Percentiles rank a stretch among this genome's conserved stretches.
Evolutionary conservation across 2,329 filamentous ascomycete species (phyloP).

Genomic region (Catunica adiposa): DNA sequence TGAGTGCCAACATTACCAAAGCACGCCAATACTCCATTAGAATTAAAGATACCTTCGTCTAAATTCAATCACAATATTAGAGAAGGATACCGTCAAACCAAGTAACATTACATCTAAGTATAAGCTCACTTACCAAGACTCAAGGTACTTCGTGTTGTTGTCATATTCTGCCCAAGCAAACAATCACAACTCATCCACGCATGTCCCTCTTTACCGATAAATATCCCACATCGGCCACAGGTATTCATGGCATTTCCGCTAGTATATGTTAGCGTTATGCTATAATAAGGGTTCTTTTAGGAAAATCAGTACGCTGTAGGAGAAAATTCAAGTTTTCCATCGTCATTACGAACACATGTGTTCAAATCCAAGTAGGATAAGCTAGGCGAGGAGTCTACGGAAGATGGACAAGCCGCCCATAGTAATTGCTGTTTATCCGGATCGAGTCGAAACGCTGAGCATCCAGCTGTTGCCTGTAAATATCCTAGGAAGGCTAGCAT

Average conservation of each 20-base stretch:
- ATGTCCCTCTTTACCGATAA: background rate
- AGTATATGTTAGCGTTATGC: background rate
- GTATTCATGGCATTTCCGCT: background rate
- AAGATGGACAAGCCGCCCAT: too few species aligned
- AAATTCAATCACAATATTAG: background rate
- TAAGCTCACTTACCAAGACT: background rate
- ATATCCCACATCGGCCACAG: background rate
- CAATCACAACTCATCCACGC: background rate
- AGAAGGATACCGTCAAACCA: too few species aligned
- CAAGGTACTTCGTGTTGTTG: background rate
- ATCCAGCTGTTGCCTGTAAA: too few species aligned
- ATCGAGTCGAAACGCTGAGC: too few species aligned
- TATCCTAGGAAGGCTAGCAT: too few species aligned
- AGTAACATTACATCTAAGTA: background rate
- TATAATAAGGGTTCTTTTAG: background rate
- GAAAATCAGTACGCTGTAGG: background rate
- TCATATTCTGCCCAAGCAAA: background rate
- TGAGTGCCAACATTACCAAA: background rate
- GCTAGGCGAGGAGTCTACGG: too few species aligned
- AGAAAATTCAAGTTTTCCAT: background rate
- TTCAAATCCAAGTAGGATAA: constrained; percentile 3
- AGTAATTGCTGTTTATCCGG: too few species aligned
- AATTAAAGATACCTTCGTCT: background rate
- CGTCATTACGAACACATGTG: constrained; percentile 1
- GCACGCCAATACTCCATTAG: background rate